These are phyloP conservation scores for Rhytidiadelphus loreus DNA, from an alignment of 225 moss, liverwort and hornwort species.

Conservation along the genomic window DNA sequence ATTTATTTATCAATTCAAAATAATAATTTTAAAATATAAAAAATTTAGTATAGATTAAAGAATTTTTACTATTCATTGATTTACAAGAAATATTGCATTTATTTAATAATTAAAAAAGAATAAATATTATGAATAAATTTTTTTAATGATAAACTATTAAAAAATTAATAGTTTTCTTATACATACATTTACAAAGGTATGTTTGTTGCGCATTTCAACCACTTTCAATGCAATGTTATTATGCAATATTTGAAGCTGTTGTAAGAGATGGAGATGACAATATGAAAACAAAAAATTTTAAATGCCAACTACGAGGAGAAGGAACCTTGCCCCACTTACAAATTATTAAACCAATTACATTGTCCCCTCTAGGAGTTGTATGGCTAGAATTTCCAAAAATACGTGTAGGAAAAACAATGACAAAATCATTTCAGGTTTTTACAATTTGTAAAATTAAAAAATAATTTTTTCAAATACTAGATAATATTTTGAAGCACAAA, in stretches of 20 bases:
- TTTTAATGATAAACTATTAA: neutral
- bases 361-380: conserved; percentile 33
- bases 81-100: neutral
- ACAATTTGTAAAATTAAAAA: neutral
- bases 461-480: too few species aligned
- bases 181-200: conserved; percentile 10
- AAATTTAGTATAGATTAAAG: too few species aligned
- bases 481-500: neutral
- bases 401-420: conserved; percentile 42
- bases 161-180: neutral
- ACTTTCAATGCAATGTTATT: conserved; percentile 64
- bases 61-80: neutral
- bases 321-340: conserved; percentile 82
- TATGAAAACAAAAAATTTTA: conserved; percentile 59
- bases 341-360: conserved; percentile 41
- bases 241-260: conserved; percentile 71
- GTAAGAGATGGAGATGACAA: conserved; percentile 77
- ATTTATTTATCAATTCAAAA: neutral
- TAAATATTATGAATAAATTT: accelerated
- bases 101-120: neutral
- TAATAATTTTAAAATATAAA: neutral
- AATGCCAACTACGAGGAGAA: conserved; percentile 74
- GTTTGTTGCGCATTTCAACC: conserved; percentile 77
- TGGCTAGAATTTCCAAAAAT: conserved; percentile 60
- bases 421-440: conserved; percentile 40